These are phyloP conservation scores for Colletotrichum plurivorum DNA, from an alignment of 2,329 filamentous ascomycete genomes.

Conservation along the genomic window DNA sequence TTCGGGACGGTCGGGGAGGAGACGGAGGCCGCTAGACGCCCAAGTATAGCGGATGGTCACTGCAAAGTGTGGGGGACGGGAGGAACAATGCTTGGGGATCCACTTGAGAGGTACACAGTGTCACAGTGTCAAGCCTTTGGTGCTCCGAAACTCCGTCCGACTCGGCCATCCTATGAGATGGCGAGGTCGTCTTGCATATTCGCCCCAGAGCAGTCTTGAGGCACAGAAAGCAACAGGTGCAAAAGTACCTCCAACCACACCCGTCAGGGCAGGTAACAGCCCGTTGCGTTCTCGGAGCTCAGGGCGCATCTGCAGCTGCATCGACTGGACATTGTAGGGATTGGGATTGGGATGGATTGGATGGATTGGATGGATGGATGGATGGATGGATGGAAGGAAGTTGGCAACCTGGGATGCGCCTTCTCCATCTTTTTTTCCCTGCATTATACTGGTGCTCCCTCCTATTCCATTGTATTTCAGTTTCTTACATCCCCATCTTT, in stretches of 20 bases:
- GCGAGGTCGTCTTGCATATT: slow-evolving; percentile 12
- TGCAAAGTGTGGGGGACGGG: background rate
- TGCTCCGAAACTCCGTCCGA: slow-evolving; percentile 23
- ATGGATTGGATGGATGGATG: no score
- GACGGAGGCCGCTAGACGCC: slow-evolving; percentile 1
- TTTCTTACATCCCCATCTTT: slow-evolving; percentile 7
- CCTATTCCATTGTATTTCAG: slow-evolving; percentile 12
- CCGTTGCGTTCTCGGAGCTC: no score
- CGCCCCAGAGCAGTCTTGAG: slow-evolving; percentile 7
- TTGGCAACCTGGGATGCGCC: background rate
- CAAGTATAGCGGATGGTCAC: slow-evolving; percentile 5
- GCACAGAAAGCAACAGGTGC: no score
- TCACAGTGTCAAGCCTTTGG: slow-evolving; percentile 3
- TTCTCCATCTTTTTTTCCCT: background rate
- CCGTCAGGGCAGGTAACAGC: no score
- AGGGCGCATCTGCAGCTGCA: no score
- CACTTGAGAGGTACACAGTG: slow-evolving; percentile 9
- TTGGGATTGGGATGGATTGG: no score
- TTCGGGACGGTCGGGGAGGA: slow-evolving; percentile 26
- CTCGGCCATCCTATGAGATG: slow-evolving; percentile 1
- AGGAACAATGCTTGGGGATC: background rate
- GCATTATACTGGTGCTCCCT: background rate
- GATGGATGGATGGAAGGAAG: no score
- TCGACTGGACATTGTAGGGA: no score
- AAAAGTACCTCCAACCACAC: no score